These are phyloP conservation scores for Emericellopsis atlantica DNA, from an alignment of 2,329 filamentous ascomycete genomes.

Conservation along the genomic window DNA sequence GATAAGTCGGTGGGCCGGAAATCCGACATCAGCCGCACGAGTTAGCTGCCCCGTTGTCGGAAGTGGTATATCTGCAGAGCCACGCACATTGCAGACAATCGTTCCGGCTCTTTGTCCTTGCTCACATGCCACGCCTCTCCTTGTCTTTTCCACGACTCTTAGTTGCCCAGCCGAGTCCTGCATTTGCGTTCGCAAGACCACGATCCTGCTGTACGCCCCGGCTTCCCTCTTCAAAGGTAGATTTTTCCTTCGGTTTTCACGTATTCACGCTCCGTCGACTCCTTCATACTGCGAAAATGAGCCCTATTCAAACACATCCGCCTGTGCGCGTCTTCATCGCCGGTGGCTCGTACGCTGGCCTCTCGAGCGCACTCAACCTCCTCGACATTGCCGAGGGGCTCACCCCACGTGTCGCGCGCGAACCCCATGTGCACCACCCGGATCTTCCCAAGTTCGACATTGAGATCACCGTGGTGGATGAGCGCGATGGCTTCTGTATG, in stretches of 20 bases:
- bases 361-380: conserved; percentile 54
- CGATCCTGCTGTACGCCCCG: not conserved
- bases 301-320: not conserved
- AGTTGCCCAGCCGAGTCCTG: no score
- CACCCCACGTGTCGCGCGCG: conserved; percentile 28
- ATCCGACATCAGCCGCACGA: no score
- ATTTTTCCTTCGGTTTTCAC: not conserved
- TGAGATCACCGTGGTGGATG: conserved; percentile 63
- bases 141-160: no score
- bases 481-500: conserved; percentile 75
- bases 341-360: conserved; percentile 61
- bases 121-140: no score
- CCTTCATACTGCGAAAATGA: not conserved
- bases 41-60: no score
- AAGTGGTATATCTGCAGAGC: no score
- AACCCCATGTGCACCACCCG: conserved; percentile 24
- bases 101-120: no score
- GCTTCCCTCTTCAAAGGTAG: not conserved
- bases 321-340: conserved; percentile 48
- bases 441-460: conserved; percentile 37
- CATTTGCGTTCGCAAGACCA: no score
- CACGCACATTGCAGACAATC: no score
- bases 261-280: not conserved
- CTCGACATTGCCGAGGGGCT: conserved; percentile 50
- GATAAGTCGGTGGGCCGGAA: no score